phyloP scores from a whole-genome alignment of 2,329 filamentous ascomycete species.

The Rhynchosporium agropyri region DNA sequence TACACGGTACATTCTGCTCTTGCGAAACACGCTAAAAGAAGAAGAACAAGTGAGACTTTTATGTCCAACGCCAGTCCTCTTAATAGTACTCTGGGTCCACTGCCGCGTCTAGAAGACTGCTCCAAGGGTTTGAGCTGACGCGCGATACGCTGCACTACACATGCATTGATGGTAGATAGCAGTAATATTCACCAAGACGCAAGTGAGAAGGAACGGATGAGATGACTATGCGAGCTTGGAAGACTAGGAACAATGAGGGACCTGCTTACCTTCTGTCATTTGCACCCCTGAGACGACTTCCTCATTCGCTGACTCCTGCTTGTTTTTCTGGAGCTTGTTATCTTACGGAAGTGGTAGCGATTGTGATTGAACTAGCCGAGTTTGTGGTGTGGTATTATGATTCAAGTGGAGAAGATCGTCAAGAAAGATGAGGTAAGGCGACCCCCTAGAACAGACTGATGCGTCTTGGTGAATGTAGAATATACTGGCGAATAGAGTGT shows the following conservation, averaged over 20 bases:
- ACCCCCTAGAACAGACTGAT: slow-evolving; percentile 6
- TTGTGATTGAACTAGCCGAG: slow-evolving; percentile 7
- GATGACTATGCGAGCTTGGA: background rate
- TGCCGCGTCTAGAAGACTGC: slow-evolving; percentile 2
- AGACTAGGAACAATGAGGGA: background rate
- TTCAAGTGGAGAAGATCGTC: background rate
- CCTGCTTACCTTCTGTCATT: slow-evolving; percentile 40
- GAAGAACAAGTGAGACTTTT: slow-evolving; percentile 4
- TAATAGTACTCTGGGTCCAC: slow-evolving; percentile 1
- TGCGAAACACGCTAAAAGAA: slow-evolving; percentile 17
- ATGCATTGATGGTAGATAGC: background rate
- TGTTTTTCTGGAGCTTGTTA: slow-evolving; percentile 17
- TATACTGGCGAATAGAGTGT: slow-evolving; percentile 1
- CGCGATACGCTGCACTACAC: background rate
- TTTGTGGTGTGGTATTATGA: background rate
- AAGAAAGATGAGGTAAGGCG: background rate
- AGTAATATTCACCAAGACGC: background rate
- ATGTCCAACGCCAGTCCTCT: background rate
- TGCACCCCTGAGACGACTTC: slow-evolving; percentile 24
- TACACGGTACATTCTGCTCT: slow-evolving; percentile 18
- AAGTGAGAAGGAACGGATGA: background rate
- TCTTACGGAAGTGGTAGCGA: slow-evolving; percentile 4
- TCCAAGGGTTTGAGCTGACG: slow-evolving; percentile 12
- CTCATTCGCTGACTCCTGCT: slow-evolving; percentile 19
- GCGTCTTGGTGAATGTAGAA: background rate